Base-by-base conservation (phyloP, 768 basidiomycete species). In the Calocybe gangraenosa region DNA sequence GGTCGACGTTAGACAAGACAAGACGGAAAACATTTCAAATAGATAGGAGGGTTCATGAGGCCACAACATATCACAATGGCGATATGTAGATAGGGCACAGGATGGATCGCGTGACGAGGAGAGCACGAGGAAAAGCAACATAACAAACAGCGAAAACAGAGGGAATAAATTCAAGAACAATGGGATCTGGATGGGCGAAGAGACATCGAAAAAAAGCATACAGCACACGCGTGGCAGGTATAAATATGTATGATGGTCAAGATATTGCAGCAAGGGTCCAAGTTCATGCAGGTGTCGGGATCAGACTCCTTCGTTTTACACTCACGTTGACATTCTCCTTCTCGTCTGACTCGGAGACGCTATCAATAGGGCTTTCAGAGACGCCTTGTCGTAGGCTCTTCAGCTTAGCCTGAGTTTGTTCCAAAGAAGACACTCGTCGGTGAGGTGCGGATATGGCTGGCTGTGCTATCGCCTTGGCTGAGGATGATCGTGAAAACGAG, bases 321-420 rank as follows among this genome's bases (percentile, higher is more conserved):
- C 37, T 49, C 14, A 49, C 55, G 39, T 68, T 66, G 44, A 76
- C 58, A 51, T 84, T 84, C 64, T 82, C 81, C 64, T 82, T 84
- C 57, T 82, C 81, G 42, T 75, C 73, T 25, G 63, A 55, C 59
- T 76, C 74, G 9, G 65, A 59, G 20, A 66, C 53, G 49, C 69
- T 75, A 13, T 70, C 61, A 35, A 63, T 57, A 8, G 68, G 65
- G 44, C 66, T 71, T 9, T 61, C 55, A 40, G 55, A 55, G 35
- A 62, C 57, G 40, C 66, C 15, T 67, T 63, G 61, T 44, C 65
- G 65, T 14, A 59, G 31, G 31, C 60, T 44, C 40, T 69, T 63
- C 7, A 57, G 43, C 46, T 66, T 71, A 19, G 60, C 43, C 30
- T 64, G 68, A 19, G 64, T 59, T 36, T 70, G 62, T 23, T 59